Conservation (phyloP, 2,329 filamentous ascomycete species). For the Colletotrichum sp. region DNA sequence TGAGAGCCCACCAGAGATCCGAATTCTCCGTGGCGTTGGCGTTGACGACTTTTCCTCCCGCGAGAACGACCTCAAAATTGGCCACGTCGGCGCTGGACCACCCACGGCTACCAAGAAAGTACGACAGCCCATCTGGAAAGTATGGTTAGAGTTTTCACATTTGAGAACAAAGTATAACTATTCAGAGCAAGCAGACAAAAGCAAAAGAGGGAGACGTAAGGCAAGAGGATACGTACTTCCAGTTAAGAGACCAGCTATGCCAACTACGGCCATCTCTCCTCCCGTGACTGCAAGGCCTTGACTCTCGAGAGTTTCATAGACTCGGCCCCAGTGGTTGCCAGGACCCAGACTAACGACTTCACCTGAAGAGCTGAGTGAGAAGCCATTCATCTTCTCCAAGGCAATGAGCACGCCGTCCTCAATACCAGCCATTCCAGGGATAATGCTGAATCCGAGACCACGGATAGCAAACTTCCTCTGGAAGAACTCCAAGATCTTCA, state of each 20-base stretch:
- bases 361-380: background rate
- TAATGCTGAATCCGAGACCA: background rate
- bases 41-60: background rate
- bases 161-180: too few species aligned
- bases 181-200: background rate
- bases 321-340: background rate
- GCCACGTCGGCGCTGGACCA: background rate
- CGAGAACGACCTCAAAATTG: background rate
- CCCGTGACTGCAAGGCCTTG: background rate
- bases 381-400: background rate
- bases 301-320: background rate
- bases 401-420: background rate
- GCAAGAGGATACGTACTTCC: background rate
- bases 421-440: background rate
- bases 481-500: background rate
- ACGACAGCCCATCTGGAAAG: background rate
- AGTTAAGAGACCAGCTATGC: background rate
- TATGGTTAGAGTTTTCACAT: background rate
- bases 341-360: background rate
- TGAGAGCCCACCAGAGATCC: background rate
- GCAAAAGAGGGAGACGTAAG: background rate
- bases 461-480: background rate
- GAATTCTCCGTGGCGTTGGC: background rate
- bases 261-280: background rate
- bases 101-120: background rate